phyloP scores from a whole-genome alignment of 2,329 filamentous ascomycete genomes.

The Emericellopsis atlantica region DNA sequence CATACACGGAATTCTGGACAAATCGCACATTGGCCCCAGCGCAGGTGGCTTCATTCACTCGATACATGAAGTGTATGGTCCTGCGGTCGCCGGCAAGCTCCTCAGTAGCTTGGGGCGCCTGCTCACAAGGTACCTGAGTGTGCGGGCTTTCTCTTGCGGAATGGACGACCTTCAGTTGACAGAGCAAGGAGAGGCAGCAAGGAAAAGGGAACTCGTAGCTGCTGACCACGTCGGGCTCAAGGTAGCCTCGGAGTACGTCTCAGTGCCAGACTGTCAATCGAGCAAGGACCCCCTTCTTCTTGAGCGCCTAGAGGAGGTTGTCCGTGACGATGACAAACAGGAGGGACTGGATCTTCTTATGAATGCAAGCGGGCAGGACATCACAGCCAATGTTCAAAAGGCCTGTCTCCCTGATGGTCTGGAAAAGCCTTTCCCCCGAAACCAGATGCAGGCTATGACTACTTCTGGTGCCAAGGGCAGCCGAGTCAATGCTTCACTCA shows the following conservation, averaged over 20 bases:
- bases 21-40: slow-evolving; percentile 83
- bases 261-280: slow-evolving; percentile 54
- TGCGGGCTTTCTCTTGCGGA: slow-evolving; percentile 92
- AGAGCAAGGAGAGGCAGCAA: slow-evolving; percentile 57
- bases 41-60: slow-evolving; percentile 82
- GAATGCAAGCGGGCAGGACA: slow-evolving; percentile 53
- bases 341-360: slow-evolving; percentile 80
- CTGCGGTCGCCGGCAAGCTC: slow-evolving; percentile 72
- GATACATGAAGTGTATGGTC: slow-evolving; percentile 86
- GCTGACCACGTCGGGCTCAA: slow-evolving; percentile 61
- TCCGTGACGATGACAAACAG: slow-evolving; percentile 85
- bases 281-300: slow-evolving; percentile 59
- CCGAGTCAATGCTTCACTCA: slow-evolving; percentile 88
- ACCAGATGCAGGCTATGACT: slow-evolving; percentile 99
- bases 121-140: slow-evolving; percentile 79
- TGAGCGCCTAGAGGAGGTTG: slow-evolving; percentile 72
- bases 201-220: slow-evolving; percentile 54
- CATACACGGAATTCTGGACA: slow-evolving; percentile 84
- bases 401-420: slow-evolving; percentile 72
- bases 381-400: slow-evolving; percentile 69
- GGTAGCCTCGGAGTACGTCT: slow-evolving; percentile 81
- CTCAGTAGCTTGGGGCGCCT: slow-evolving; percentile 83
- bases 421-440: slow-evolving; percentile 85
- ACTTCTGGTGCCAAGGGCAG: slow-evolving; percentile 90
- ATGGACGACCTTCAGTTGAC: slow-evolving; percentile 93